These are phyloP conservation scores for Cercospora citrullina DNA, from an alignment of 2,329 filamentous ascomycete genomes.

Conservation along the genomic window DNA sequence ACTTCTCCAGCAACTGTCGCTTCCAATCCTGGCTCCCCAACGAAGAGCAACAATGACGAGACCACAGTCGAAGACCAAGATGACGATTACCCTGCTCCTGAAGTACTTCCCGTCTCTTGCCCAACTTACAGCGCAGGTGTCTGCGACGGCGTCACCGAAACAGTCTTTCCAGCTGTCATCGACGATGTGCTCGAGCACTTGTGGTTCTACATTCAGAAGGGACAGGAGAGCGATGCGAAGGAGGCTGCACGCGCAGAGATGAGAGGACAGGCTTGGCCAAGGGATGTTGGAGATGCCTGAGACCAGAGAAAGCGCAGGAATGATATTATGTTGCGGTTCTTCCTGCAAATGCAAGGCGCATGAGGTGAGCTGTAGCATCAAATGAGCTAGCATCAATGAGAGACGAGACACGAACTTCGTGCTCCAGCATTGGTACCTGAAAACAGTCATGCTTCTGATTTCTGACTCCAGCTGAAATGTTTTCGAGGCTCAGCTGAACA, in stretches of 20 bases:
- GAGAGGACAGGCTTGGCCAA: background rate
- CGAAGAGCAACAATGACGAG: background rate
- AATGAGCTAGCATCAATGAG: background rate
- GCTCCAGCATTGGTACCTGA: background rate
- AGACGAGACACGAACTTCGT: background rate
- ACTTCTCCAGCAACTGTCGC: background rate
- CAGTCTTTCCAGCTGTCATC: slow-evolving; percentile 25
- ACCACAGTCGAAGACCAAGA: background rate
- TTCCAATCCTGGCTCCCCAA: background rate
- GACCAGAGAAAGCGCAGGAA: background rate
- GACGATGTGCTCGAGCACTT: slow-evolving; percentile 24
- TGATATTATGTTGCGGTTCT: background rate
- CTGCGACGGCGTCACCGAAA: slow-evolving; percentile 20
- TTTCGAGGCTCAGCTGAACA: background rate
- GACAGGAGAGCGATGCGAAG: background rate
- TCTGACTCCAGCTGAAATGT: background rate
- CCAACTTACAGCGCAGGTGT: slow-evolving; percentile 25
- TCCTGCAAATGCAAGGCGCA: background rate
- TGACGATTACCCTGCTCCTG: slow-evolving; percentile 1
- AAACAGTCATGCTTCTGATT: background rate
- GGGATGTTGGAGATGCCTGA: background rate
- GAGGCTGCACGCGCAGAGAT: background rate
- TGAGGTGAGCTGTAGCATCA: background rate
- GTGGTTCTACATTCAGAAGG: slow-evolving; percentile 12
- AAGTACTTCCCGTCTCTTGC: slow-evolving; percentile 12